Evolutionary conservation across 805 yeast genomes (phyloP), one percentile per base, ranked within the genome.

Genomic region (Kodamaea kakaduensis): DNA sequence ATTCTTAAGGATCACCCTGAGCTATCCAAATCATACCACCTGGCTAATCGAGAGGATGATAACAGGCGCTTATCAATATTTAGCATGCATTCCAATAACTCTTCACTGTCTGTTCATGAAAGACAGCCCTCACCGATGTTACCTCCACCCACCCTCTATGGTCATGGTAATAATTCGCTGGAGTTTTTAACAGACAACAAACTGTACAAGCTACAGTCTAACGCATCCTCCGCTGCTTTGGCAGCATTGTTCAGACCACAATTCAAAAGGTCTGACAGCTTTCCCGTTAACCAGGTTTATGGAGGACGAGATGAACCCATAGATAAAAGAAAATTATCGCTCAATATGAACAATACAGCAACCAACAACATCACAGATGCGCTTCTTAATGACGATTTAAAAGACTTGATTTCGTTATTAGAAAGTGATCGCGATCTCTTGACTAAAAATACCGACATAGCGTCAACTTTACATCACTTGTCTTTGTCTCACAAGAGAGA

Each of bases 1-100:
- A 81, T 85, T 26, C 60, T 86, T 25, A 64, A 80, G 34, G 82
- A 79, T 24, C 63, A 84, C 36, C 88, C 89, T 0, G 71, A 65
- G 28, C 54, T 69, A 47, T 59, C 61, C 45, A 56, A 47, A 31
- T 46, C 50, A n/a, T 45, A 45, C 36, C 53, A 37, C 23, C n/a
- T 18, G 17, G 13, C 32, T 13, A 23, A 22, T 12, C 30, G 13
- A 7, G 46, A 44, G 13, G 44, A 36, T 0, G 32, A 36, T 9
- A 34, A 17, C 29, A 39, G 33, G 18, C 27, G 36, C 4, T n/a
- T 29, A 4, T 31, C 40, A 3, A 16, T 35, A 24, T 42, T 29
- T 40, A 41, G 38, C 24, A 27, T 25, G 24, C 34, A 28, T 19
- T 41, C 45, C 12, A 41, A 41, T 28, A 28, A 29, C 27, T 41